phyloP scores from a whole-genome alignment of 2,329 filamentous ascomycete species.

The Clonostachys sp. region DNA sequence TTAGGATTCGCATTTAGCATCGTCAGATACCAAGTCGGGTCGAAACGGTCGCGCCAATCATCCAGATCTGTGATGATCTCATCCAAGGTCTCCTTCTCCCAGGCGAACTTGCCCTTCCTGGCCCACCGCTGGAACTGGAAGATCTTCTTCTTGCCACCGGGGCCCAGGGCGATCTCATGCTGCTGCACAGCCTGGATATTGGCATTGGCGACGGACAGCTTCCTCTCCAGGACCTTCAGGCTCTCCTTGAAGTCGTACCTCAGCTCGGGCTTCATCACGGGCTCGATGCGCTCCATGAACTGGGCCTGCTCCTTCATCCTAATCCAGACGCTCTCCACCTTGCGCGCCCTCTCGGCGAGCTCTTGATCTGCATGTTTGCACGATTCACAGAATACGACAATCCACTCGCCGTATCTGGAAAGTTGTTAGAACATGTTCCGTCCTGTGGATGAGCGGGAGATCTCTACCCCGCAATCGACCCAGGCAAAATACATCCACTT shows the following conservation, averaged over 20 bases:
- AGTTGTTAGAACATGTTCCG: too few species aligned
- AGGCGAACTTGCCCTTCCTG: not conserved
- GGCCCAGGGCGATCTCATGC: not conserved
- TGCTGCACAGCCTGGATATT: not conserved
- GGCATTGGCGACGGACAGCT: not conserved
- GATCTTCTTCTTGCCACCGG: too few species aligned
- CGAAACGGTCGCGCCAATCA: not conserved
- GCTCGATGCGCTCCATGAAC: slow-evolving; percentile 16
- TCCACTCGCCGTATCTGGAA: too few species aligned
- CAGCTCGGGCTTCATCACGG: slow-evolving; percentile 55
- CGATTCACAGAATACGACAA: too few species aligned
- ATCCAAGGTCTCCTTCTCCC: not conserved
- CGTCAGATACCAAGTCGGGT: not conserved
- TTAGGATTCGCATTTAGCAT: not conserved
- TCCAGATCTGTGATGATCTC: not conserved
- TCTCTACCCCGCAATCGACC: too few species aligned
- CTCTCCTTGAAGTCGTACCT: slow-evolving; percentile 20
- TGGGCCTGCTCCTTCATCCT: too few species aligned
- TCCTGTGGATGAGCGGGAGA: too few species aligned
- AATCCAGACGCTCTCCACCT: too few species aligned
- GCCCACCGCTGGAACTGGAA: too few species aligned
- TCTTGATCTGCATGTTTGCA: too few species aligned
- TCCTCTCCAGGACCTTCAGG: not conserved
- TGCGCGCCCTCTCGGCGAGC: too few species aligned
- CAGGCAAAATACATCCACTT: too few species aligned